phyloP scores from a whole-genome alignment of 352 stramenopile species.

The Phytophthora cryptogea region DNA sequence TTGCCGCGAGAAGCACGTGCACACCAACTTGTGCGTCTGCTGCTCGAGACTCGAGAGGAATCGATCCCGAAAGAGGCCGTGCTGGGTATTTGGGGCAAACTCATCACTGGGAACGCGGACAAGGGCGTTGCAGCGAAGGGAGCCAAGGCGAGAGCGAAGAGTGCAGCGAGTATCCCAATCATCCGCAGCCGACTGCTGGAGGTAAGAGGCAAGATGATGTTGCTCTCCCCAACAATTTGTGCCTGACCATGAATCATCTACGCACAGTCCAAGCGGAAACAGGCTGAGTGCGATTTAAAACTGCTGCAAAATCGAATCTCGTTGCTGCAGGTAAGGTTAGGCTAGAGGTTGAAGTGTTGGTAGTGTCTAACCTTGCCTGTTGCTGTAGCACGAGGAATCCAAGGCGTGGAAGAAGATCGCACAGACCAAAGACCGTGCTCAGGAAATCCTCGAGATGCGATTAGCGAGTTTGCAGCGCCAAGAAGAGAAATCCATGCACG shows the following conservation, averaged over 20 bases:
- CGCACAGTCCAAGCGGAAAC: conserved; percentile 65
- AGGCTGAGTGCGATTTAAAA: conserved; percentile 75
- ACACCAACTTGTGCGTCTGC: conserved; percentile 45
- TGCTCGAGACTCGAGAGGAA: conserved; percentile 56
- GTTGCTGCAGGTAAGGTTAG: conserved; percentile 52
- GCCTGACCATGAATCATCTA: too few relatives aligned
- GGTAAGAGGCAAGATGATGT: conserved; percentile 27
- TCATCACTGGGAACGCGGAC: conserved; percentile 20
- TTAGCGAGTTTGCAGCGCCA: conserved; percentile 53
- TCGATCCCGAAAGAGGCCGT: conserved; percentile 56
- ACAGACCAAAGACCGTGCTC: conserved; percentile 72
- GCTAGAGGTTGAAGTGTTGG: neutral
- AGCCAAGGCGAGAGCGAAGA: conserved; percentile 38
- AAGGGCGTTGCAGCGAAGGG: neutral
- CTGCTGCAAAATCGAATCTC: conserved; percentile 74
- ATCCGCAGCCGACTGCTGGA: conserved; percentile 58
- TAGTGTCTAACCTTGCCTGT: conserved; percentile 9
- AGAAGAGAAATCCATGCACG: conserved; percentile 49
- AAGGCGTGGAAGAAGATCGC: conserved; percentile 84
- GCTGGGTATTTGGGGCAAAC: conserved; percentile 56
- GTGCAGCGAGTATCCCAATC: conserved; percentile 48
- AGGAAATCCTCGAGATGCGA: conserved; percentile 72
- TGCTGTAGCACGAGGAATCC: conserved; percentile 54
- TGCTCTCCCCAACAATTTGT: too few relatives aligned
- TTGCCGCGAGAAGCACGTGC: conserved; percentile 42